Percentiles rank a stretch among this genome's conserved stretches.
Evolutionary conservation across 202 grass and related monocot species (phyloP).

Genomic region (Eragrostis tef): DNA sequence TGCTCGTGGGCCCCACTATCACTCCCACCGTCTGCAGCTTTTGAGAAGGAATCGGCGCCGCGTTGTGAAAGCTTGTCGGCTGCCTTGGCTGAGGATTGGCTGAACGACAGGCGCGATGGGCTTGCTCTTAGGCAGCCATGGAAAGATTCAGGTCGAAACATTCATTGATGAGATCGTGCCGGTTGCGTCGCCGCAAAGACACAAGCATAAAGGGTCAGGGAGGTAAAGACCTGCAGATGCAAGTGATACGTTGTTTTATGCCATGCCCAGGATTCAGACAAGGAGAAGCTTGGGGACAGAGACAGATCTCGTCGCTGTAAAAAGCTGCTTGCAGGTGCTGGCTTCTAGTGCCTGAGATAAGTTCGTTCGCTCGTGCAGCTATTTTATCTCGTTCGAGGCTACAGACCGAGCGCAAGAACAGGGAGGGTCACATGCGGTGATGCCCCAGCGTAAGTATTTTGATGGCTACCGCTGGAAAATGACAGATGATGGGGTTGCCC

Average conservation of each 20-base stretch:
- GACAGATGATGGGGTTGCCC: constrained; percentile 36
- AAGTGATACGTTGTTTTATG: background rate
- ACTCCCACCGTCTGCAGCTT: too few relatives aligned
- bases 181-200: constrained; percentile 11
- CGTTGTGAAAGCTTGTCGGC: too few relatives aligned
- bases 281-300: constrained; percentile 19
- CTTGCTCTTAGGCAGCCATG: background rate
- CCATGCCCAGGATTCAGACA: constrained; percentile 39
- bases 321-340: constrained; percentile 21
- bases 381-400: constrained; percentile 22
- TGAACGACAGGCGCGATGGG: too few relatives aligned
- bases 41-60: too few relatives aligned
- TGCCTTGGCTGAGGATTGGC: too few relatives aligned
- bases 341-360: background rate
- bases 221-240: constrained; percentile 6
- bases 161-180: background rate
- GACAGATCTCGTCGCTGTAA: background rate
- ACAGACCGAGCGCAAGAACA: constrained; percentile 19
- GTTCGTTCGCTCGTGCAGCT: constrained; percentile 13
- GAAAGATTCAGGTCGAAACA: background rate
- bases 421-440: constrained; percentile 48
- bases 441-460: constrained; percentile 45
- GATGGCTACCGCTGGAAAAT: constrained; percentile 45
- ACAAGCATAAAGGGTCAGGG: background rate
- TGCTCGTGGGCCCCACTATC: too few relatives aligned